Evolutionary conservation across 306 rosid species (phyloP).

Genomic region (barrel medic (Medicago truncatula)): DNA sequence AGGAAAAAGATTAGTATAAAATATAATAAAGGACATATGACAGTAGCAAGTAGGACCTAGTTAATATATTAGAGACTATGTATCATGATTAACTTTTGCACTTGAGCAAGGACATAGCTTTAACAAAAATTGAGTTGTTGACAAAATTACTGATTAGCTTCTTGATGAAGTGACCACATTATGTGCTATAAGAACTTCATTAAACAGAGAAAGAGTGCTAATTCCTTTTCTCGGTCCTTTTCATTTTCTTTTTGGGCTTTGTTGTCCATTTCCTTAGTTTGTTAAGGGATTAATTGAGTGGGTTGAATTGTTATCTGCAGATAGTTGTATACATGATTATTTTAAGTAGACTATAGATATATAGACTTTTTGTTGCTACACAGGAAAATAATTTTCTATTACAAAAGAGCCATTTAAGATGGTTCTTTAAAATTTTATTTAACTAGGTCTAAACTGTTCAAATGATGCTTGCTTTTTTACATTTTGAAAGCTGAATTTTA

Average conservation of each 20-base stretch:
- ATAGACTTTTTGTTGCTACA: constrained; percentile 30
- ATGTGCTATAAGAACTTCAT: constrained; percentile 13
- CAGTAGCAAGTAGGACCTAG: constrained; percentile 24
- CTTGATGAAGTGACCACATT: constrained; percentile 20
- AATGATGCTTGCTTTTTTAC: constrained; percentile 25
- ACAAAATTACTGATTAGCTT: constrained; percentile 28
- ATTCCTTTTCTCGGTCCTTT: constrained; percentile 4
- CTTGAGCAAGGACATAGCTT: constrained; percentile 20
- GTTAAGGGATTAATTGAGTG: constrained; percentile 26
- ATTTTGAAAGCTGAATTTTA: constrained; percentile 15
- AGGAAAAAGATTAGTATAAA: constrained; percentile 6
- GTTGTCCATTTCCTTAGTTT: constrained; percentile 30
- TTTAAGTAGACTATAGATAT: constrained; percentile 19
- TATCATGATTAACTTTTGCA: constrained; percentile 9
- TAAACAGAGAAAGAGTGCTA: not conserved
- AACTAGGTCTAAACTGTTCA: constrained; percentile 25
- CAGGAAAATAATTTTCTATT: not conserved
- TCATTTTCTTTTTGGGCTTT: constrained; percentile 15
- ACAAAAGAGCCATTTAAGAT: constrained; percentile 17
- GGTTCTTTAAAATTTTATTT: constrained; percentile 21
- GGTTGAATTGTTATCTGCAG: constrained; percentile 16
- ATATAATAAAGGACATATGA: constrained; percentile 12
- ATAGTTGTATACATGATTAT: constrained; percentile 24
- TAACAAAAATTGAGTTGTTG: constrained; percentile 2
- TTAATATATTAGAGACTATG: constrained; percentile 13